Evolutionary conservation across 169 alveolate species (phyloP), one percentile per base, ranked within the genome.

Genomic region (Cryptosporidium ryanae): DNA sequence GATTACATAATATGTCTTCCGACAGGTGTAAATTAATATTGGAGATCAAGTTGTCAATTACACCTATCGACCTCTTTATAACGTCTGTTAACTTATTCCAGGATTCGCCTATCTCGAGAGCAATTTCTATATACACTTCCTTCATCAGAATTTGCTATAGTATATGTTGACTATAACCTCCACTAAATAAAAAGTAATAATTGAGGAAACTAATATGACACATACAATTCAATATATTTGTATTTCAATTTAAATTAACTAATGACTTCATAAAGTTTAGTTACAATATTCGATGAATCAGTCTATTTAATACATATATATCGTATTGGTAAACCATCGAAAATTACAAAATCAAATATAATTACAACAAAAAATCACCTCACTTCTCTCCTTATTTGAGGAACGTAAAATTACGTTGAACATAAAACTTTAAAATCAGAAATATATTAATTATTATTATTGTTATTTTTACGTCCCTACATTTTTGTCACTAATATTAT

Each of bases 41-140:
- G 15, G 21, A 29, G 48, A 76, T 52, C 29, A 59, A 27, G 18
- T 31, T 17, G 6, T 57, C 21, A 1, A 76, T 76, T 4, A 46
- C 71, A 76, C 44, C 48, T 55, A 76, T 18, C 7, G 87, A 76
- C 15, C 87, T 76, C 21, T 55, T 29, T 23, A 76, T 59, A n/a
- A 27, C 17, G 23, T 55, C 43, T 8, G 59, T 32, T 15, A 76
- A 46, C 27, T 27, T 15, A 29, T 61, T n/a, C 87, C 87, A 76
- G 5, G 64, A 25, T 27, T 76, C 50, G 2, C 76, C 87, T 4
- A 59, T 76, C 38, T 76, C 43, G 17, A 54, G 25, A 15, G 87
- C 87, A 32, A 38, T n/a, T 34, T 76, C 87, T 25, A 76, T 59
- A 48, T 61, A 76, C 8, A 64, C 54, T 27, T 76, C 87, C 48